Base-by-base conservation (phyloP, 306 rosid genomes). In the Myrica gale region DNA sequence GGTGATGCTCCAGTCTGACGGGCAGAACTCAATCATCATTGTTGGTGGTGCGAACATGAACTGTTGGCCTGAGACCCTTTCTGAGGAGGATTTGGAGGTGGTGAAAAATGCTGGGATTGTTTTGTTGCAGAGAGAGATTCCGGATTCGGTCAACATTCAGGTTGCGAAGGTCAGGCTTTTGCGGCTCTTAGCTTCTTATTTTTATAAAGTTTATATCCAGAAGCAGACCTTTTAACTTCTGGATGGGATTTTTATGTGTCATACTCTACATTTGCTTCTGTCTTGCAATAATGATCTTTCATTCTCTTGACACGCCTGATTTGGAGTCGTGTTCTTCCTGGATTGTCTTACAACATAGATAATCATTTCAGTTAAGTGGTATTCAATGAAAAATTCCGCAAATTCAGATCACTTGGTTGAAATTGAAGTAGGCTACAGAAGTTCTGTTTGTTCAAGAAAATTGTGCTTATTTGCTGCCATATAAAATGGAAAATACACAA, bases 71-170 rank as follows among this genome's bases (percentile, higher is more conserved):
- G 63, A 76, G 57, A 46, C 5, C 7, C 32, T 91, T 44, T 50
- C 84, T 45, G 82, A 82, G 17, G 75, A 80, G 74, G 87, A 88
- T 74, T 78, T 86, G 83, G 86, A 84, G 80, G 79, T 90, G 60
- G 85, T 95, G 9, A 80, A 84, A 43, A 81, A 65, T n/a, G 96
- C 96, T 44, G 97, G 98, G 71, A 92, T 92, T 58, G 89, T 95
- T 82, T 51, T 95, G 81, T 86, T 95, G 39, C 97, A 92, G 93
- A 89, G 98, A 77, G 98, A 95, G 90, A 90, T 95, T 13, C 97
- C 98, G 0, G 97, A 95, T 79, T 68, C 51, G 43, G 90, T 92
- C 72, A 94, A 92, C 53, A 71, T 87, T 79, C 95, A 95, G 79
- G 97, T 90, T 46, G 97, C 98, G 4, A 83, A 90, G 98, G 98